These are phyloP conservation scores for Penicillium sp. DNA, from an alignment of 2,329 filamentous ascomycete genomes.

Conservation along the genomic window DNA sequence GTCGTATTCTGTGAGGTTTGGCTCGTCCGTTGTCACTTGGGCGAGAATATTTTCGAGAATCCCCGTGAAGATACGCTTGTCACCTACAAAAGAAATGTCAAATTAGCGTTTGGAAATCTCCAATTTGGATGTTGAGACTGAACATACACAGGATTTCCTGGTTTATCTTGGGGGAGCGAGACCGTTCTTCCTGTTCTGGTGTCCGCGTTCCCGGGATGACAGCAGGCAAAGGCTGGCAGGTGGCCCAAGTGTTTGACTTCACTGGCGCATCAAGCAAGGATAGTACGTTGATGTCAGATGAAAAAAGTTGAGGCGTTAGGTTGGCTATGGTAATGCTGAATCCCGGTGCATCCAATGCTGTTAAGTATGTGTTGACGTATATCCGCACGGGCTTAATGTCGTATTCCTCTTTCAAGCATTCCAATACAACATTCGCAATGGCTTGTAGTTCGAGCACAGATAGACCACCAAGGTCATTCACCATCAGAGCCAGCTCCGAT, in stretches of 20 bases:
- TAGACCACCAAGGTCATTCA: constrained; percentile 14
- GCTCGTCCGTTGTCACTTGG: constrained; percentile 7
- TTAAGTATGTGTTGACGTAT: constrained; percentile 13
- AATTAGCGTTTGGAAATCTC: not conserved
- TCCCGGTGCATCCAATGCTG: constrained; percentile 11
- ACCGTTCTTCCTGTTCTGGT: constrained; percentile 1
- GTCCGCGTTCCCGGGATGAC: not conserved
- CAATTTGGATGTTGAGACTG: not conserved
- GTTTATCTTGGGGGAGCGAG: constrained; percentile 2
- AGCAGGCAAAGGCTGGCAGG: constrained; percentile 2
- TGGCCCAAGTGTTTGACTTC: constrained; percentile 4
- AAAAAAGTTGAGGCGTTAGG: constrained; percentile 3
- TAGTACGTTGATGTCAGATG: constrained; percentile 1
- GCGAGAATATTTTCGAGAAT: constrained; percentile 2
- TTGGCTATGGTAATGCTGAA: constrained; percentile 14
- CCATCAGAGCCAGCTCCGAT: constrained; percentile 7
- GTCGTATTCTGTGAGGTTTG: constrained; percentile 12
- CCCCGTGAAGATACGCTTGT: not conserved
- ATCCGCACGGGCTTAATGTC: constrained; percentile 9
- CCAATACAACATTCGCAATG: constrained; percentile 4
- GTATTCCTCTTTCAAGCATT: constrained; percentile 3
- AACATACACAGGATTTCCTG: constrained; percentile 7
- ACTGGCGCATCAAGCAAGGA: constrained; percentile 7
- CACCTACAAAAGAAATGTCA: not conserved
- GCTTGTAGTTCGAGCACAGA: constrained; percentile 13